Evolutionary conservation across 2,329 filamentous ascomycete species (phyloP), one percentile per base, ranked within the genome.

Genomic region (Pestalotiopsis fici): DNA sequence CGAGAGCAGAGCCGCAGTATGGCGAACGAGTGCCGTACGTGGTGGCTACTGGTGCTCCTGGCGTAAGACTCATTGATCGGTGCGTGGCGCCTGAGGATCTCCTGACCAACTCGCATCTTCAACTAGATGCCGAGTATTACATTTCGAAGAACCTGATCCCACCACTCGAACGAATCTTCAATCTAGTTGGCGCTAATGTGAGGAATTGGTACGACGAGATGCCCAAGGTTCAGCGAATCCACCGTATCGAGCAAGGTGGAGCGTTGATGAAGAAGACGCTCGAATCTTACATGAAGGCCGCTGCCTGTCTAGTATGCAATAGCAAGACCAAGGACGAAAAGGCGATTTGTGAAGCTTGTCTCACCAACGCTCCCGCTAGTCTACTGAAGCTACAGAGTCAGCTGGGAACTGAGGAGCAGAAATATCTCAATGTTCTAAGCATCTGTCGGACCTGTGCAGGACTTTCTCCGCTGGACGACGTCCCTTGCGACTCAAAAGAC

Each of bases 11-110:
- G 77, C 95, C 95, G 1, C 95, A 98, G 76, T 97, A 98, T 75
- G 95, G 96, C 64, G 95, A 99, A 78, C 91, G 96, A 4, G 91
- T 99, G 1, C 95, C 96, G 0, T 99, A 98, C 74, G 94, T 99
- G 6, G 94, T 99, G 31, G 87, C 97, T 28, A 91, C 93, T 0
- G 96, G 96, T 3, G 93, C 92, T 0, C 96, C 96, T 0, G 94
- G 94, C 0, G 91, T 95, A 7, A 84, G 94, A 35, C 87, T 99
- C 9, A 91, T 94, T 71, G 95, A 98, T 78, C 92, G 96, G 13
- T 97, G 94, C 76, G 93, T 99, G 0, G 88, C 93, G 37, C 96
- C 96, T 0, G 94, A 98, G 73, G 90, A 91, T 11, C 83, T 98
- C 3, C 85, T 98, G 1, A 83, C 88, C 65, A 93, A 93, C 71